A percentile compares a stretch with the other conserved stretches of the same genome.
phyloP scores from a whole-genome alignment of 1,284 basidiomycete genomes.

The Cutaneotrichosporon arboriforme region DNA sequence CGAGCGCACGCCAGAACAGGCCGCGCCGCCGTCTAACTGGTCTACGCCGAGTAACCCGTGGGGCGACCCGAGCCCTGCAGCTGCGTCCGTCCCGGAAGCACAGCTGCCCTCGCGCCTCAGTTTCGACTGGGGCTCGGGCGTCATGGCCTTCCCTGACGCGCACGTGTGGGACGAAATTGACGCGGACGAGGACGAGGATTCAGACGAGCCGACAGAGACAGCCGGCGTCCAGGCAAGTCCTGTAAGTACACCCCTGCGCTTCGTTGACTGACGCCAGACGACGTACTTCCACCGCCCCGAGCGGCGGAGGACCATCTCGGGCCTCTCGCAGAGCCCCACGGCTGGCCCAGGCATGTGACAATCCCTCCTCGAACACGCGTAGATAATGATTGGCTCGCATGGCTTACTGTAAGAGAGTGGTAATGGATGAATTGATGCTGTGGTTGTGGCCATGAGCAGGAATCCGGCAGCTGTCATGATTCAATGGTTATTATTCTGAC shows the following conservation, averaged over 20 bases:
- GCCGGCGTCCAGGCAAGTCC: conserved; percentile 21
- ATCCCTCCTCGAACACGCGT: neutral
- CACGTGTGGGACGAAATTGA: conserved; percentile 57
- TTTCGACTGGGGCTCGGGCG: conserved; percentile 52
- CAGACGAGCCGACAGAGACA: conserved; percentile 26
- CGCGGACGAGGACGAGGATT: conserved; percentile 48
- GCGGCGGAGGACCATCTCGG: conserved; percentile 17
- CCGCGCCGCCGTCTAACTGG: neutral
- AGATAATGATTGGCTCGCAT: too few species aligned
- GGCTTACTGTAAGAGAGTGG: too few species aligned
- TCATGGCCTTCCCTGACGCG: conserved; percentile 68
- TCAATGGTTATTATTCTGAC: too few species aligned
- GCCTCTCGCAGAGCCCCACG: neutral
- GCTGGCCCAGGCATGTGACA: neutral
- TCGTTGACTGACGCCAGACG: conserved; percentile 49
- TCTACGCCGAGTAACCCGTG: conserved; percentile 34
- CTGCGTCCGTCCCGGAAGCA: neutral
- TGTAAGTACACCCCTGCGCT: conserved; percentile 10
- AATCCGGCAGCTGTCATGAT: too few species aligned
- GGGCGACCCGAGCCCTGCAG: conserved; percentile 25
- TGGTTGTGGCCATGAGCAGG: too few species aligned
- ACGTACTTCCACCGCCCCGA: conserved; percentile 35
- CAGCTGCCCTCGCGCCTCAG: conserved; percentile 12
- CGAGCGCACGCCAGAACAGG: too few species aligned
- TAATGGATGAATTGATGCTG: too few species aligned